A percentile compares a stretch with the other conserved stretches of the same genome.
These are phyloP conservation scores for Aurantiochytrium sp. DNA, from an alignment of 108 stramenopile genomes.

Conservation along the genomic window DNA sequence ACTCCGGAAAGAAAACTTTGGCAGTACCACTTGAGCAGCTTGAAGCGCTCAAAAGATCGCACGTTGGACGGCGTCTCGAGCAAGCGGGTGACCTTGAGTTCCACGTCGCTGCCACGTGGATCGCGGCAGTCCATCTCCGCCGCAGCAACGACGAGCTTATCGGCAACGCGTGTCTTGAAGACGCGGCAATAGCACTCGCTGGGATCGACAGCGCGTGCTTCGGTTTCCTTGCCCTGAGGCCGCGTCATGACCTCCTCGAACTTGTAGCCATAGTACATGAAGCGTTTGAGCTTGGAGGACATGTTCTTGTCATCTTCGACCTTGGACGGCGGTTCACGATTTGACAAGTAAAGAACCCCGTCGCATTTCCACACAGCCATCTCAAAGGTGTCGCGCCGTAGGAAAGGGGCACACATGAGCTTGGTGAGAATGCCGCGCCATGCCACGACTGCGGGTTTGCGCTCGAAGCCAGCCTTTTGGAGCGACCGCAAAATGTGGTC, in stretches of 20 bases:
- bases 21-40: conserved; percentile 5
- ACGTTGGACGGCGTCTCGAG: background rate
- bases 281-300: background rate
- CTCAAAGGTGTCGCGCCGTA: background rate
- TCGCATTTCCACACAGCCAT: background rate
- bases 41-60: conserved; percentile 17
- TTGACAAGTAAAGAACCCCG: background rate
- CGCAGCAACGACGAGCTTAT: background rate
- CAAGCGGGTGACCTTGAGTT: background rate
- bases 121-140: conserved; percentile 22
- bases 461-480: background rate
- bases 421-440: conserved; percentile 7
- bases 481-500: background rate
- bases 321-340: background rate
- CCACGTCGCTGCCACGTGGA: background rate
- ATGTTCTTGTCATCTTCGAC: background rate
- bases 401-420: background rate
- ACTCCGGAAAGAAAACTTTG: background rate
- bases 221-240: background rate
- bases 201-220: background rate
- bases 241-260: conserved; percentile 14
- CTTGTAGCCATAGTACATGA: conserved; percentile 20
- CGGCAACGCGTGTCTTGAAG: background rate
- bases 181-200: background rate
- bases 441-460: background rate